Conservation (phyloP, 192 early-diverging fungal species). For the Coemansia sp. region DNA sequence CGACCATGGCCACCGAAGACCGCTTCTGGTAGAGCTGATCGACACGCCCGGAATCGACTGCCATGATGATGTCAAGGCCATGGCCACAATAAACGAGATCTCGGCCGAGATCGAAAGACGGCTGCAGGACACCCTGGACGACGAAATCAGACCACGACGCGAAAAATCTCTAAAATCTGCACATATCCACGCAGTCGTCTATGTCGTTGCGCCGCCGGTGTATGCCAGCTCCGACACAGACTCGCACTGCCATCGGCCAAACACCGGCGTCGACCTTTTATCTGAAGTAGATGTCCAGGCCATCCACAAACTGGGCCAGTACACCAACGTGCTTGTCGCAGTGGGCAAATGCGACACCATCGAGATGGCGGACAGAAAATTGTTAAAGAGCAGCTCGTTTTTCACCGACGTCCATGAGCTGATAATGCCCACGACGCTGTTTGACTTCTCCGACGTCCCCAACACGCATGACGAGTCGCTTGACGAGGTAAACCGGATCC, state of each 20-base stretch:
- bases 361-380: conserved; percentile 24
- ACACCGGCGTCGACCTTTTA: conserved; percentile 28
- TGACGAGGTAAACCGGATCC: conserved; percentile 6
- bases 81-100: conserved; percentile 20
- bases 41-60: conserved; percentile 50
- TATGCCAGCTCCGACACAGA: conserved; percentile 31
- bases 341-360: conserved; percentile 52
- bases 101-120: conserved; percentile 38
- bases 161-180: conserved; percentile 8
- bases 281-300: conserved; percentile 26
- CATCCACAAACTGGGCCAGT: conserved; percentile 26
- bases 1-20: conserved; percentile 13
- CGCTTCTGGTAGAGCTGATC: conserved; percentile 35
- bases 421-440: conserved; percentile 25
- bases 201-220: conserved; percentile 45
- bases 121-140: conserved; percentile 27
- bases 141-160: conserved; percentile 31
- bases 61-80: conserved; percentile 15
- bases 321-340: conserved; percentile 36
- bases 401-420: conserved; percentile 14
- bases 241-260: conserved; percentile 29
- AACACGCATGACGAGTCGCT: conserved; percentile 18
- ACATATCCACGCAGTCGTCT: conserved; percentile 40
- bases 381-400: conserved; percentile 29
- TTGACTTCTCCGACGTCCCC: conserved; percentile 31